A percentile compares a stretch with the other conserved stretches of the same genome.
Evolutionary conservation across 345 rosid genomes (phyloP).

Genomic region (Heritiera littoralis): DNA sequence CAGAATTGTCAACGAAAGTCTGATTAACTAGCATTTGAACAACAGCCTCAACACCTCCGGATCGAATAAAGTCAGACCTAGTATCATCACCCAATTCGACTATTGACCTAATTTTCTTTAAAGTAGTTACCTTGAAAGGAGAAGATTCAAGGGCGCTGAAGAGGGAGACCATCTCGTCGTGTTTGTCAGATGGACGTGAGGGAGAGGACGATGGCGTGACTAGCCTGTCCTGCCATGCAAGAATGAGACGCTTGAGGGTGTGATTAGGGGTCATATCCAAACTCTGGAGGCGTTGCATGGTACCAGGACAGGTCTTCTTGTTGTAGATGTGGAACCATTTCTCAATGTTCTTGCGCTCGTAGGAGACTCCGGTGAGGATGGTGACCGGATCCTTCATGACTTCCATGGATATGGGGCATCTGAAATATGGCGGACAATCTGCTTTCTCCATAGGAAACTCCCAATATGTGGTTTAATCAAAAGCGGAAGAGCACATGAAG

Average conservation of each 20-base stretch:
- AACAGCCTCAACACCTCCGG: conserved; percentile 14
- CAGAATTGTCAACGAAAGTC: not conserved
- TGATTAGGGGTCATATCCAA: conserved; percentile 14
- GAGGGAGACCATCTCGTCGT: conserved; percentile 14
- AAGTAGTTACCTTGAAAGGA: conserved; percentile 7
- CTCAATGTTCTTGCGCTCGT: conserved; percentile 11
- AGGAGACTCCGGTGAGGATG: conserved; percentile 14
- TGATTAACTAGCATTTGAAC: not conserved
- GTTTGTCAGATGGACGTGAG: not conserved
- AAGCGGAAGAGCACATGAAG: not conserved
- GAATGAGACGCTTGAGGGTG: conserved; percentile 18
- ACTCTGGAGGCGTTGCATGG: not conserved
- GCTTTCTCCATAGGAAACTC: not conserved
- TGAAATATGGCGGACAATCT: conserved; percentile 8
- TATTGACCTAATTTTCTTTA: conserved; percentile 7
- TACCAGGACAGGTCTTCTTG: conserved; percentile 11
- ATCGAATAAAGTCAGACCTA: not conserved
- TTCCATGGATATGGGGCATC: conserved; percentile 19
- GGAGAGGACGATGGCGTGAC: not conserved
- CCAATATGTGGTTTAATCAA: no score
- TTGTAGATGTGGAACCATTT: conserved; percentile 14
- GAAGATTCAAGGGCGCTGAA: conserved; percentile 9
- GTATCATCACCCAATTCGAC: not conserved
- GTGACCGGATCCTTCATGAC: conserved; percentile 16
- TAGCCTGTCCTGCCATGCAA: not conserved